Evolutionary conservation across 2,329 filamentous ascomycete species (phyloP).

Genomic region (Bipolaris bicolor): DNA sequence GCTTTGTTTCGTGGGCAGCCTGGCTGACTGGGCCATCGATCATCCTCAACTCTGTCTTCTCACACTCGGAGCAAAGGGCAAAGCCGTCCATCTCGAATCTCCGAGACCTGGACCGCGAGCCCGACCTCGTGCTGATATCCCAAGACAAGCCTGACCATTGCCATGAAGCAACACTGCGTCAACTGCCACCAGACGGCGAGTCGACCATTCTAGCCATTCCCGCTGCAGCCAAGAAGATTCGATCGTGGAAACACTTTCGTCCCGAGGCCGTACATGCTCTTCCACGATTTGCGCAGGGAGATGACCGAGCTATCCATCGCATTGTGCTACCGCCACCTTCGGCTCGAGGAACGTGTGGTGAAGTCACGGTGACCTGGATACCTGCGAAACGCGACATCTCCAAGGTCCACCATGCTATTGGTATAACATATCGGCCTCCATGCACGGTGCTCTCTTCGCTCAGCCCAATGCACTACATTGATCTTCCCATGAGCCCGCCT

Average conservation of each 20-base stretch:
- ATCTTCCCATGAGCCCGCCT: slow-evolving; percentile 48
- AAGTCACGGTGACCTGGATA: slow-evolving; percentile 74
- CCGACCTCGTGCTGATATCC: slow-evolving; percentile 64
- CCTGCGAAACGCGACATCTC: slow-evolving; percentile 65
- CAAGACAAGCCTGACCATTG: slow-evolving; percentile 73
- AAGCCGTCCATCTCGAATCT: slow-evolving; percentile 65
- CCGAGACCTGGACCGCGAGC: slow-evolving; percentile 57
- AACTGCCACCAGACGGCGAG: slow-evolving; percentile 62
- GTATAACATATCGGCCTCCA: slow-evolving; percentile 73
- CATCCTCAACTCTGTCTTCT: slow-evolving; percentile 67
- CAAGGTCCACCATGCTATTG: slow-evolving; percentile 69
- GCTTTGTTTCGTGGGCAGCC: slow-evolving; percentile 37
- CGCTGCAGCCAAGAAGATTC: slow-evolving; percentile 68
- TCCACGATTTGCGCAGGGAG: slow-evolving; percentile 51
- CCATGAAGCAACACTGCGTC: slow-evolving; percentile 70
- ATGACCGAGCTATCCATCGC: slow-evolving; percentile 51
- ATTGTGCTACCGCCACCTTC: slow-evolving; percentile 62
- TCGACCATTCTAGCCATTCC: slow-evolving; percentile 71
- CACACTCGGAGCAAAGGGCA: slow-evolving; percentile 62
- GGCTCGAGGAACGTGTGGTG: slow-evolving; percentile 62
- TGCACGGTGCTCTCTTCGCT: slow-evolving; percentile 45
- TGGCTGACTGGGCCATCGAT: slow-evolving; percentile 69
- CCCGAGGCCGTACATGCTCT: slow-evolving; percentile 53
- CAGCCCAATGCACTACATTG: slow-evolving; percentile 43
- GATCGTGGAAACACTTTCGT: slow-evolving; percentile 72